Conservation (phyloP, 805 yeast species). For the Pichia pseudocactophila region DNA sequence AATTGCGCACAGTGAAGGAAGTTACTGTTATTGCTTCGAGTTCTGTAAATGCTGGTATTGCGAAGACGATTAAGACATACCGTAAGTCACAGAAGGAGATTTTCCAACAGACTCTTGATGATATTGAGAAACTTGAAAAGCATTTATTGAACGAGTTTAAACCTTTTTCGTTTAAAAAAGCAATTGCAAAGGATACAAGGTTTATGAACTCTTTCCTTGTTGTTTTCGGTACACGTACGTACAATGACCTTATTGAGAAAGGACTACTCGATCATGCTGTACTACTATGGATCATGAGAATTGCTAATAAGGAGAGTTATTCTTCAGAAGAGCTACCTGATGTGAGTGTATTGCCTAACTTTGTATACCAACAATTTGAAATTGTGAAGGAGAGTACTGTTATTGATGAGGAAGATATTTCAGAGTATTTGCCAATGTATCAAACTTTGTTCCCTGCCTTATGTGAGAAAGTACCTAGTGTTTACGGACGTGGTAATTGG, state of each 20-base stretch:
- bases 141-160: constrained; percentile 35
- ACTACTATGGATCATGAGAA: constrained; percentile 55
- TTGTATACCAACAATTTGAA: constrained; percentile 30
- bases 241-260: constrained; percentile 41
- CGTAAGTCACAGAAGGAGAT: constrained; percentile 40
- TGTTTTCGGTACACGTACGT: constrained; percentile 47
- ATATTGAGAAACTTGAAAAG: constrained; percentile 38
- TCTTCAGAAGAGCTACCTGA: constrained; percentile 18
- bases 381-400: constrained; percentile 25
- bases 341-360: constrained; percentile 38
- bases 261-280: constrained; percentile 49
- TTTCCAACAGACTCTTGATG: constrained; percentile 37
- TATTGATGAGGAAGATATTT: constrained; percentile 44
- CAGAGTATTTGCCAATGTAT: constrained; percentile 46
- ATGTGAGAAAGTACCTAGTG: constrained; percentile 37
- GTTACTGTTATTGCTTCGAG: constrained; percentile 21
- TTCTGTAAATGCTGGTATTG: constrained; percentile 16
- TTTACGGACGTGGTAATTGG: constrained; percentile 45
- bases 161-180: constrained; percentile 47
- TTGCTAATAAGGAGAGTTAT: constrained; percentile 36
- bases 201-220: constrained; percentile 39
- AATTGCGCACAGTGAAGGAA: constrained; percentile 32
- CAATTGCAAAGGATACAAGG: constrained; percentile 31
- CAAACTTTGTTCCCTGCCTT: constrained; percentile 35
- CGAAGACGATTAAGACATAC: constrained; percentile 36